Conservation (phyloP, 768 basidiomycete genomes). For the Podaxis sp. region DNA sequence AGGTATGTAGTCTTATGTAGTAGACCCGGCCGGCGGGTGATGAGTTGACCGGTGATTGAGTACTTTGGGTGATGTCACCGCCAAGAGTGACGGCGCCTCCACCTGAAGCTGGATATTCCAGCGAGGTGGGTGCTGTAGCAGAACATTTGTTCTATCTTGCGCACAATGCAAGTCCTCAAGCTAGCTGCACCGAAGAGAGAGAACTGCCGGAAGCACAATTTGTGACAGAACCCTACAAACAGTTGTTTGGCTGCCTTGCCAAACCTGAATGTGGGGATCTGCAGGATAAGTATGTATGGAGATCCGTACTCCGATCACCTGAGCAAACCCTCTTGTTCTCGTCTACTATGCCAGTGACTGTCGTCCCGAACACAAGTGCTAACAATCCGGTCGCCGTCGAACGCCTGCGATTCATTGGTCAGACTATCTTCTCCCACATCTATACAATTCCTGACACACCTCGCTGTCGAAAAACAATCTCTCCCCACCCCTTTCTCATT, state of each 20-base stretch:
- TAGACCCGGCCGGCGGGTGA: not conserved
- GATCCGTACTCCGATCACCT: not conserved
- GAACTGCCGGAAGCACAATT: too few species aligned
- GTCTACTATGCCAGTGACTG: conserved; percentile 11
- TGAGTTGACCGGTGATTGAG: not conserved
- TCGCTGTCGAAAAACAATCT: not conserved
- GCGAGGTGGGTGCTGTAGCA: too few species aligned
- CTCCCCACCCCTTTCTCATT: not conserved
- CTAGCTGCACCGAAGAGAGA: not conserved
- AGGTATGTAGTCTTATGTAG: not conserved
- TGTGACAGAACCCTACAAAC: too few species aligned
- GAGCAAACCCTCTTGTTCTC: not conserved
- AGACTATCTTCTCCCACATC: not conserved
- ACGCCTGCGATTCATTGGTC: conserved; percentile 10
- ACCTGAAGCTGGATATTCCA: too few species aligned
- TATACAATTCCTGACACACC: not conserved
- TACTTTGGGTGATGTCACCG: not conserved
- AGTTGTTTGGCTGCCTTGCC: not conserved
- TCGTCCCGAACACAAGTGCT: conserved; percentile 6
- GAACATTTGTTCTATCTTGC: too few species aligned
- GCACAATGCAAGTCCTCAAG: not conserved
- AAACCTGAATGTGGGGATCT: not conserved
- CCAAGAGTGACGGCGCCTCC: not conserved
- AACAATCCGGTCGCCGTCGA: conserved; percentile 1
- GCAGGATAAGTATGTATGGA: not conserved